phyloP scores from a whole-genome alignment of 2,329 filamentous ascomycete species.

The Periconia sp. region DNA sequence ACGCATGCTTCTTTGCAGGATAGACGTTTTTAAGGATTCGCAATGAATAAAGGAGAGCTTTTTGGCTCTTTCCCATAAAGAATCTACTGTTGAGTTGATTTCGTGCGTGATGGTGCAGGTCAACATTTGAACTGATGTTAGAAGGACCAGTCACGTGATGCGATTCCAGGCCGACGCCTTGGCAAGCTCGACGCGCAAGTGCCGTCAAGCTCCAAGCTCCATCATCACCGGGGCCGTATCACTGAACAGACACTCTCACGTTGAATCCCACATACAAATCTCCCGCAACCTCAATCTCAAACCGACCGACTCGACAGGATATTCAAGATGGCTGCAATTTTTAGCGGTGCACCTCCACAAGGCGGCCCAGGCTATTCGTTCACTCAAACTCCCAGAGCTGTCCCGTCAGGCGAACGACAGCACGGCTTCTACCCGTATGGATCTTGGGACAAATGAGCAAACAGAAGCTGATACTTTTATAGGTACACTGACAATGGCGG shows the following conservation, averaged over 20 bases:
- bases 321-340: constrained; percentile 56
- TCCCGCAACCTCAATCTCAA: constrained; percentile 1
- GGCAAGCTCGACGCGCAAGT: constrained; percentile 14
- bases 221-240: constrained; percentile 18
- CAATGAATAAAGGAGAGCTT: neutral
- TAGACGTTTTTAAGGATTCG: too few relatives aligned
- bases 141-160: constrained; percentile 7
- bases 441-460: neutral
- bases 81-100: neutral
- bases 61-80: neutral
- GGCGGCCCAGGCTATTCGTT: constrained; percentile 63
- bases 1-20: too few relatives aligned
- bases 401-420: constrained; percentile 58
- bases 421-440: constrained; percentile 92
- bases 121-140: neutral
- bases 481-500: constrained; percentile 98
- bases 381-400: constrained; percentile 52
- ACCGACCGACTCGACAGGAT: neutral
- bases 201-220: constrained; percentile 30
- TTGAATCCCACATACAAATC: neutral
- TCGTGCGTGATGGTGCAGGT: too few relatives aligned
- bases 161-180: neutral
- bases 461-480: constrained; percentile 4
- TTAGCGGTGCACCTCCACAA: constrained; percentile 53
- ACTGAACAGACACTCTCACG: constrained; percentile 2